Evolutionary conservation across 208 protist species (phyloP), one percentile per base, ranked within the genome.

Genomic region (Trypanosoma boissoni): DNA sequence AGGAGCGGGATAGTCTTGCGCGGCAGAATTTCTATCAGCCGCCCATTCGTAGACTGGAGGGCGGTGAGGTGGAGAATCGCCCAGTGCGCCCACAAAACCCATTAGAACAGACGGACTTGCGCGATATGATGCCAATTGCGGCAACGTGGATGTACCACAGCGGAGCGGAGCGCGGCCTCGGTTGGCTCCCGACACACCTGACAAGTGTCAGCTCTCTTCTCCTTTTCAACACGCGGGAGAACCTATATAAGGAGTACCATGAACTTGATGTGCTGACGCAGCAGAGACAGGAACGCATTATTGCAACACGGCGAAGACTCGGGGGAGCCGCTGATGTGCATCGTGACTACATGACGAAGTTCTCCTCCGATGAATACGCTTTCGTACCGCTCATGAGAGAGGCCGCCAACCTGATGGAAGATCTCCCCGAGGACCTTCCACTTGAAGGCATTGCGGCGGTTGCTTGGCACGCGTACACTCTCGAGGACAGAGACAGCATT

Each of bases 361-460:
- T 62, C 34, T 58, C 68, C 16, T 56, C 59, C 0, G 68, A 74
- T 43, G 68, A 74, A 7, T 74, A 74, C 23, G 57, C 60, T 20
- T 74, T 74, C 50, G 28, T 67, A 16, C 68, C 68, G 23, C 57
- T 69, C 14, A 64, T 67, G 59, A 60, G 62, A 34, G 61, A 44
- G 36, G 64, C 65, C 18, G 68, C 68, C 29, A 71, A 81, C 57
- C 46, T 86, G 7, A 52, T 82, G 72, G 51, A 71, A 5, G 79
- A 86, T 52, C 51, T 86, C 1, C 79, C 79, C 0, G 67, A 72
- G 23, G 60, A 86, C 18, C 56, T 86, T n/a, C 79, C 79, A 24
- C 43, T 76, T 12, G 69, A 71, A 41, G 69, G 50, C 29, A 76
- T 76, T 53, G 69, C 69, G 7, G 61, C 63, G 20, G 53, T 76